Base-by-base conservation (phyloP, 352 stramenopile species). In the Ophiocytium majus region DNA sequence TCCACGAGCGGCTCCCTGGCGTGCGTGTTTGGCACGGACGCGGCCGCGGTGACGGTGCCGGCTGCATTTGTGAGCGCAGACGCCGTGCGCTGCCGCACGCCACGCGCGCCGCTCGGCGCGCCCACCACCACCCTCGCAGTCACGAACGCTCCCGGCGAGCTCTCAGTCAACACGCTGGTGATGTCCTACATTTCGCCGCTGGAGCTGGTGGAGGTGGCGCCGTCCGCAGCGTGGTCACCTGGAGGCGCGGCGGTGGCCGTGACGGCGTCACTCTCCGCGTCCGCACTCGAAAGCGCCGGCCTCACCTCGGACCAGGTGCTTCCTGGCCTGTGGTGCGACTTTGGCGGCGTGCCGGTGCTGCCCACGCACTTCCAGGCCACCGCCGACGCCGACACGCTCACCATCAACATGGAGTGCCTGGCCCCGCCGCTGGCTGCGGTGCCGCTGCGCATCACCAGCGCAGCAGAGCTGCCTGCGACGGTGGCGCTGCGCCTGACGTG, bases 11-110 rank as follows among this genome's bases (percentile, higher is more conserved):
- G 49, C 0, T 34, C 74, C 28, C n/a, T 34, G 34, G 85, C 50
- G 5, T 88, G 84, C 80, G 76, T 76, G 19, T 88, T 88, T 35
- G 81, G 79, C 32, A 14, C 32, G 5, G 66, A 14, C 32, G 32
- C 35, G 5, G 35, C 32, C 32, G 14, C 5, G 66, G 35, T 43
- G 32, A 78, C 5, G 5, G 66, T 78, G 32, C 32, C 32, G 5
- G 35, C 32, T 5, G 14, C 5, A 5, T 78, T 78, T 14, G 35
- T 43, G 5, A 78, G 35, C 35, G 35, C 32, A 43, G 14, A 35
- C 35, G 32, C 66, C 35, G 35, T 78, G 35, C 32, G 66, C 32
- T 78, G 66, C 35, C 66, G 32, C 32, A 14, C 35, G 66, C 66
- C 66, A 14, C 66, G 5, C 5, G 43, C 43, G 43, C 5, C 5